Percentiles rank a stretch among this genome's conserved stretches.
phyloP scores from a whole-genome alignment of 306 rosid species.

The Vigna angularis region DNA sequence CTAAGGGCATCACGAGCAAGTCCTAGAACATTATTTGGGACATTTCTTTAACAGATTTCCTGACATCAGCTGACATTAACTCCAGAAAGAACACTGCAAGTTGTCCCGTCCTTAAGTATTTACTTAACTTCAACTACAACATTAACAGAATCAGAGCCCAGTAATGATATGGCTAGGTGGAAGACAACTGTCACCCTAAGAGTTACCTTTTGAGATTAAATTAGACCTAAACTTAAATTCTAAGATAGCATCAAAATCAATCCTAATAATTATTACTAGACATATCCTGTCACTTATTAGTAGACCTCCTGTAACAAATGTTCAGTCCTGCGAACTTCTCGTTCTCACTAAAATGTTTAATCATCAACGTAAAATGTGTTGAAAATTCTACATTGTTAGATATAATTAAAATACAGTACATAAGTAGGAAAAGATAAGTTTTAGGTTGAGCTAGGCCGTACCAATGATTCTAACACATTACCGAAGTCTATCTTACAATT shows the following conservation, averaged over 20 bases:
- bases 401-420: no score
- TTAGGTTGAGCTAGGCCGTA: no score
- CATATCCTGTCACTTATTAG: no score
- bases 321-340: background rate
- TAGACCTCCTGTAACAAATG: background rate
- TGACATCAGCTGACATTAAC: background rate
- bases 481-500: no score
- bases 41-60: background rate
- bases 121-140: background rate
- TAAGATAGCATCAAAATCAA: background rate
- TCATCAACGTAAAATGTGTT: background rate
- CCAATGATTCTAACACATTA: no score
- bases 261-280: no score
- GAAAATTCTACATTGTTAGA: background rate
- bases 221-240: background rate
- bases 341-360: background rate
- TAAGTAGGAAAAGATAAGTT: background rate
- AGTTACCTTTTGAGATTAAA: background rate
- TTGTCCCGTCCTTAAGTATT: conserved; percentile 15
- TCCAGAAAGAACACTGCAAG: conserved; percentile 12
- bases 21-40: background rate
- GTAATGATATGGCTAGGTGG: background rate
- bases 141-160: background rate
- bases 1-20: background rate
- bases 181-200: background rate